A percentile compares a stretch with the other conserved stretches of the same genome.
These are phyloP conservation scores for Pontederia paniculata DNA, from an alignment of 176 grass and related monocot species.

Conservation along the genomic window DNA sequence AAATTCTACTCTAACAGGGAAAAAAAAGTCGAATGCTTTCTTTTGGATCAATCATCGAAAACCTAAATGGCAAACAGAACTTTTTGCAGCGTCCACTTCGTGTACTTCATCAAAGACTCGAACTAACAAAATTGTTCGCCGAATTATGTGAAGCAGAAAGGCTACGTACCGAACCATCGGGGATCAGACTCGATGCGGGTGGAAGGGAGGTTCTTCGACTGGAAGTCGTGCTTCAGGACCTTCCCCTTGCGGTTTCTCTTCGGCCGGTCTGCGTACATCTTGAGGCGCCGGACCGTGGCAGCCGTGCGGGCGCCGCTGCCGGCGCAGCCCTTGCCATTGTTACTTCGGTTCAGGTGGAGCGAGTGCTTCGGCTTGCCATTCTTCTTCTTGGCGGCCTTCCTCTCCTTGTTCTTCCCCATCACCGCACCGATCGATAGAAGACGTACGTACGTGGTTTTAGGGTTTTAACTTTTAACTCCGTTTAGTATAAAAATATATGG, in stretches of 20 bases:
- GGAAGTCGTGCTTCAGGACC: conserved; percentile 49
- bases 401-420: conserved; percentile 10
- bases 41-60: too few relatives aligned
- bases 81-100: too few relatives aligned
- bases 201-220: conserved; percentile 79
- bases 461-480: too few relatives aligned
- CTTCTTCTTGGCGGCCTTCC: conserved; percentile 50
- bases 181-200: conserved; percentile 80
- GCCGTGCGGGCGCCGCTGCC: conserved; percentile 20
- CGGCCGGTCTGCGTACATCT: conserved; percentile 58
- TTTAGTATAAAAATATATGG: too few relatives aligned
- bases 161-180: conserved; percentile 50
- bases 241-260: conserved; percentile 48
- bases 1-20: too few relatives aligned
- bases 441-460: too few relatives aligned
- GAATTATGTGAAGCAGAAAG: neutral
- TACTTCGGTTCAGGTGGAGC: conserved; percentile 72
- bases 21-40: too few relatives aligned
- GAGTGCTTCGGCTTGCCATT: conserved; percentile 86
- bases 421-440: too few relatives aligned
- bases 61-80: too few relatives aligned
- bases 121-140: too few relatives aligned
- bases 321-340: conserved; percentile 29
- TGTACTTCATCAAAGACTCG: too few relatives aligned
- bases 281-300: conserved; percentile 63